Base-by-base conservation (phyloP, 75 land plant species). In the Selaginella tamariscina region DNA sequence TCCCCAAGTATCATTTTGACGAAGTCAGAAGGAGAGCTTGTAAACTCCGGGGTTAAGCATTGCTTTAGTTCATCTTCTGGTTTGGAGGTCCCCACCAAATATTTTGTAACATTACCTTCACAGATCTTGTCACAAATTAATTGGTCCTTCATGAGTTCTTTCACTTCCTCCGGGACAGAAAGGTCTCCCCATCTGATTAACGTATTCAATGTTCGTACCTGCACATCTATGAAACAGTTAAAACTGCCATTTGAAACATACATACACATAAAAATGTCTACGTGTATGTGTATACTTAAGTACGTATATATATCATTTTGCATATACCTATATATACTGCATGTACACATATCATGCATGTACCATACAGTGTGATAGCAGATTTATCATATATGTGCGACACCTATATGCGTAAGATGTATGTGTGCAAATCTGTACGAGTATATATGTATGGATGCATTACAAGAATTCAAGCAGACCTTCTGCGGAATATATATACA, bases 51-150 rank as follows among this genome's bases (percentile, higher is more conserved):
- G 30, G 68, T 20, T 65, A 55, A 27, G 83, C 82, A 65, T 66
- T 44, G 30, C 83, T 66, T 81, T 83, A 28, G 82, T 71, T 39
- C 67, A 31, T 22, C 64, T 75, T 75, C 72, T 56, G 80, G 78
- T 33, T 78, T 82, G 0, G 83, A 79, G 71, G 83, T 80, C 67
- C 82, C 86, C 56, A 90, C 75, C 69, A 86, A 75, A 78, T 90
- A 90, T 65, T 81, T 81, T 2, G 70, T 62, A 5, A 73, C 29
- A n/a, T 62, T 30, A 9, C 78, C 88, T 33, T 83, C 82, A 1
- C 72, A 49, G 31, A 66, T 30, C 63, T 84, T 90, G 28, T 69
- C 70, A 2, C 81, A 82, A 1, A 90, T 76, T 13, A 69, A 68
- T 23, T 71, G 74, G 24, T 81, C 81, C 71, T 8, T 8, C 9